A percentile compares a stretch with the other conserved stretches of the same genome.
These are phyloP conservation scores for Salix purpurea DNA, from an alignment of 345 rosid genomes.

Conservation along the genomic window DNA sequence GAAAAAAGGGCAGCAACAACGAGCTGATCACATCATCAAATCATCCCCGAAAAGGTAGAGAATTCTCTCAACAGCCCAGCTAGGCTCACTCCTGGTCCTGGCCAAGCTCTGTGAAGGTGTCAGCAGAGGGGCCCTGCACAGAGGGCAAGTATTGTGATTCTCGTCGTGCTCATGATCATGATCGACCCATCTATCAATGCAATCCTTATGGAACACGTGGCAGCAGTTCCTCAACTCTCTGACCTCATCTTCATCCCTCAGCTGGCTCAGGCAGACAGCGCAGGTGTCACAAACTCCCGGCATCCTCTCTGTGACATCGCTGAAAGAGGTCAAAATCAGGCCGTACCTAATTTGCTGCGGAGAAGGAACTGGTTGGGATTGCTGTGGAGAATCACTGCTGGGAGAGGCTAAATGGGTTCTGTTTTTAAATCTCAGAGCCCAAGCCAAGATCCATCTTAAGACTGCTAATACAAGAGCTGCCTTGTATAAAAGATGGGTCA, in stretches of 20 bases:
- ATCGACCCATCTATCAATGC: constrained; percentile 86
- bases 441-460: constrained; percentile 63
- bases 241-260: constrained; percentile 55
- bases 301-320: constrained; percentile 43
- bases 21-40: constrained; percentile 33
- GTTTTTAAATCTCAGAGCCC: constrained; percentile 49
- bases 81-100: constrained; percentile 57
- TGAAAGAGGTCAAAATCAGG: constrained; percentile 55
- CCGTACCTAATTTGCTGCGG: constrained; percentile 47
- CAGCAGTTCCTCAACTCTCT: constrained; percentile 77
- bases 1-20: background rate
- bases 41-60: constrained; percentile 93
- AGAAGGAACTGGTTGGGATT: constrained; percentile 19
- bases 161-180: constrained; percentile 50
- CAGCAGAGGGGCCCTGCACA: constrained; percentile 81
- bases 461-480: constrained; percentile 64
- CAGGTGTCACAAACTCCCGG: constrained; percentile 49
- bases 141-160: constrained; percentile 70
- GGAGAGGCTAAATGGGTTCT: constrained; percentile 15
- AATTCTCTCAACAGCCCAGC: constrained; percentile 89
- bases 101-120: constrained; percentile 34
- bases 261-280: constrained; percentile 68
- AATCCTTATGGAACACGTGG: constrained; percentile 86
- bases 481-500: constrained; percentile 63
- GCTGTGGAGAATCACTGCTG: constrained; percentile 9